Evolutionary conservation across 2,329 filamentous ascomycete species (phyloP), one percentile per base, ranked within the genome.

Genomic region (Apiospora arundinis): DNA sequence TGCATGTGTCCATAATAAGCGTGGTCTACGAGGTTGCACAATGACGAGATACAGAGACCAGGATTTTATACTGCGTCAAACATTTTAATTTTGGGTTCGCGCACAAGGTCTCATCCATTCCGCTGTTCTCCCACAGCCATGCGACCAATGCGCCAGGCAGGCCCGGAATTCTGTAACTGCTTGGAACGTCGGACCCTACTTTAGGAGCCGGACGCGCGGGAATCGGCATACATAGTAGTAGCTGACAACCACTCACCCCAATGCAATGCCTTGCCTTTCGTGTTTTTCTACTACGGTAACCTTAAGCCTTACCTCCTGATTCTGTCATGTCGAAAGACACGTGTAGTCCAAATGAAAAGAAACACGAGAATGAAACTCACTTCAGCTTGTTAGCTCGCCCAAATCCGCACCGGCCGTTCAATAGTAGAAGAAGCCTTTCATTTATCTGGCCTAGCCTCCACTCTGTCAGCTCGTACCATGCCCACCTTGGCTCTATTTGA

Each of bases 111-210:
- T 56, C 25, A 32, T 18, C 9, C 9, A 40, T n/a, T 63, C 32
- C 21, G 32, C 32, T 32, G 6, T 16, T 40, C 32, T 60, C 28
- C 11, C 56, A 40, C 28, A 28, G 56, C 18, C 56, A 63, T 63
- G 56, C 56, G 56, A n/a, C 18, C 56, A 63, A 32, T 63, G 56
- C 56, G 56, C 32, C 7, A 63, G 56, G 32, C 7, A 63, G 56
- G 32, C 52, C 52, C 52, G 52, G 52, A 60, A 60, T 60, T 60
- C 52, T 60, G 52, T 60, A 60, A 60, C 52, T 28, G 16, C 52
- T 60, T 60, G 56, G 21, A 63, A 63, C 32, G 56, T 40, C 56
- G 21, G 32, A 63, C 56, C 32, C 56, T 40, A n/a, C 56, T 14
- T 63, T n/a, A 40, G 32, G 32, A 18, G 18, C 56, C 56, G 32